phyloP scores from a whole-genome alignment of 352 stramenopile genomes.

The Pythium sp. region DNA sequence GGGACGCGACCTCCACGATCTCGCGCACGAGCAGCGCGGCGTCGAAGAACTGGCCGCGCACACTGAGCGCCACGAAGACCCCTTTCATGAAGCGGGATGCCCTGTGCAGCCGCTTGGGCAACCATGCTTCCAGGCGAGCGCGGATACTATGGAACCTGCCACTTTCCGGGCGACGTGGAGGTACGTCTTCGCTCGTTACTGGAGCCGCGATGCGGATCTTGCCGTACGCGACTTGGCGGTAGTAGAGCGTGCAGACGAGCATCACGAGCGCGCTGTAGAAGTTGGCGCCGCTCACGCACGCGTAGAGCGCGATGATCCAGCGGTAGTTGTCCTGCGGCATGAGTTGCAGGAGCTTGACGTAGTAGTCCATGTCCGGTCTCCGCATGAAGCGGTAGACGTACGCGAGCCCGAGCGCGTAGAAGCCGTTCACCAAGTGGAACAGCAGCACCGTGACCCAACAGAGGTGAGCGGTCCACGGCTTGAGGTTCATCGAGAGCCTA shows the following conservation, averaged over 20 bases:
- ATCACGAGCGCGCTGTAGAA: constrained; percentile 15
- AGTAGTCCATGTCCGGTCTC: constrained; percentile 11
- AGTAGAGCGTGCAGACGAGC: constrained; percentile 10
- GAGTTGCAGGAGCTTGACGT: constrained; percentile 16
- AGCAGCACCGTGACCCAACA: constrained; percentile 8
- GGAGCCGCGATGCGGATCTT: neutral
- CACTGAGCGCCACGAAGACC: constrained; percentile 14
- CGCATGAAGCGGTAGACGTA: constrained; percentile 15
- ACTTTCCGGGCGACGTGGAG: neutral
- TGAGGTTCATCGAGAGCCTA: constrained; percentile 2
- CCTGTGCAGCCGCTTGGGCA: neutral
- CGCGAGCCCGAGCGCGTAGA: constrained; percentile 14
- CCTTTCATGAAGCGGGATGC: neutral
- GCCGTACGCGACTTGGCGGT: constrained; percentile 8
- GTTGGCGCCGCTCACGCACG: constrained; percentile 11
- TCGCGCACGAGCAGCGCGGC: constrained; percentile 22
- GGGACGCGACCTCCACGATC: constrained; percentile 23
- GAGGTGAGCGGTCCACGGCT: neutral
- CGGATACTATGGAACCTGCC: neutral
- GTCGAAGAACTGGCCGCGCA: constrained; percentile 26
- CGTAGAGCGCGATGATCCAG: constrained; percentile 12
- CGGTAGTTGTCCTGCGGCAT: constrained; percentile 15
- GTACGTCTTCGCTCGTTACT: neutral
- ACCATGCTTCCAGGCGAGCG: neutral
- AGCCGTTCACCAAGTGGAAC: constrained; percentile 16